Base-by-base conservation (phyloP, 257 asterid genomes). In the Solanum phureja region DNA sequence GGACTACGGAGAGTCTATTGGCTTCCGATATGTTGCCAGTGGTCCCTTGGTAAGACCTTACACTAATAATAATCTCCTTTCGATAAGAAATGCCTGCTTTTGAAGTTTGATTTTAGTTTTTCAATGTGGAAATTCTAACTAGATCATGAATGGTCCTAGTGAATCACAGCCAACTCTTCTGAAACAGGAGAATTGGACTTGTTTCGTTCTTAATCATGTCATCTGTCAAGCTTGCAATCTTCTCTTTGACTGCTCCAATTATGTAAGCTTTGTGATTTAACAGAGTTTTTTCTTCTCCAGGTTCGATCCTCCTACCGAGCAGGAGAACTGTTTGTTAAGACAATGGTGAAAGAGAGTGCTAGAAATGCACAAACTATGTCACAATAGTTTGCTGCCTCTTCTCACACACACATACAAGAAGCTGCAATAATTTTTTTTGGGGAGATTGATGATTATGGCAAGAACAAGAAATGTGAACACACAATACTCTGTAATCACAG, bases 241-340 rank as follows among this genome's bases (percentile, higher is more conserved):
- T 86, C 46, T 64, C 10, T 56, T 46, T 40, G 44, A 3, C 62
- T 71, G 52, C 46, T 86, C 23, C 19, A 34, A 18, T 75, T 58
- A 1, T 46, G 33, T 29, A 31, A 86, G 14, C 10, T 69, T 46
- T 86, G 71, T 23, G 52, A 71, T 86, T 40, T 33, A 34, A 49
- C 73, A 4, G 66, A 40, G 40, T 37, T 66, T 44, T 83, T 69
- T 46, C 69, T 86, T 92, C 89, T 86, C 74, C 89, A 97, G 99
- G 99, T 97, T 77, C 98, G 98, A 85, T 97, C 99, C 21, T 97
- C 99, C 0, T 97, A 97, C 77, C 94, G 98, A 88, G 99, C 98
- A 24, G 99, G 99, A 60, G 99, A 97, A 91, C 94, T 97, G n/a
- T 97, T 95, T 92, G 98, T 97, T 37, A 83, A 95, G 94, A 93